Conservation (phyloP, 768 basidiomycete species). For the Mycena galopus region DNA sequence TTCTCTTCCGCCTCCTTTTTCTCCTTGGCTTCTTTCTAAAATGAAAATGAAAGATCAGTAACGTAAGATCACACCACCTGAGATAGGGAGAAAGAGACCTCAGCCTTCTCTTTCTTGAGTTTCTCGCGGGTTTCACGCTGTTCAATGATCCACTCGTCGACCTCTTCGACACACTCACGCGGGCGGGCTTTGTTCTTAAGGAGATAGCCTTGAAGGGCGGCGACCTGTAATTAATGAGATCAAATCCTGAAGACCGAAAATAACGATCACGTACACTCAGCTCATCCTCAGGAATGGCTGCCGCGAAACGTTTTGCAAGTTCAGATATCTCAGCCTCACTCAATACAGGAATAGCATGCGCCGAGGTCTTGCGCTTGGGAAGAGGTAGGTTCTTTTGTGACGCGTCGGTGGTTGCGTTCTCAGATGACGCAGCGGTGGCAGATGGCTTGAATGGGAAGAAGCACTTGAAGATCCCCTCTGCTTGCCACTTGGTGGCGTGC, state of each 20-base stretch:
- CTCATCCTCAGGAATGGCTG: conserved; percentile 88
- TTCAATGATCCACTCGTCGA: conserved; percentile 80
- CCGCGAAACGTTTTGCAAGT: conserved; percentile 86
- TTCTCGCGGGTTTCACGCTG: conserved; percentile 89
- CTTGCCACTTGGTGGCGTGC: conserved; percentile 93
- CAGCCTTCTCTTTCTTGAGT: conserved; percentile 83
- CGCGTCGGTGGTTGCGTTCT: conserved; percentile 54
- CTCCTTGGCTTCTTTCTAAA: conserved; percentile 84
- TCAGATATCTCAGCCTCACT: conserved; percentile 81
- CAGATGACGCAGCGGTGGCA: conserved; percentile 37
- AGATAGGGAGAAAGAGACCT: conserved; percentile 51
- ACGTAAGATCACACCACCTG: conserved; percentile 10
- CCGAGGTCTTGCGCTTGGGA: conserved; percentile 71
- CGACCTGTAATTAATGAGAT: conserved; percentile 64
- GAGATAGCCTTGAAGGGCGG: conserved; percentile 86
- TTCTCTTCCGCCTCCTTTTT: conserved; percentile 81
- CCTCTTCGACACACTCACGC: conserved; percentile 85
- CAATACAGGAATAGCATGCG: conserved; percentile 75
- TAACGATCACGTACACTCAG: conserved; percentile 72
- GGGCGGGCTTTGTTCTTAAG: conserved; percentile 94
- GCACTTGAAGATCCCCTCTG: conserved; percentile 93
- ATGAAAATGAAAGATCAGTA: conserved; percentile 38
- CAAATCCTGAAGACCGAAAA: not conserved
- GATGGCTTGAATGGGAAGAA: conserved; percentile 85
- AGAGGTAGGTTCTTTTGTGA: conserved; percentile 77